Evolutionary conservation across 495 filamentous ascomycete genomes (phyloP), one percentile per base, ranked within the genome.

Genomic region (Penicillium ochrochloron): DNA sequence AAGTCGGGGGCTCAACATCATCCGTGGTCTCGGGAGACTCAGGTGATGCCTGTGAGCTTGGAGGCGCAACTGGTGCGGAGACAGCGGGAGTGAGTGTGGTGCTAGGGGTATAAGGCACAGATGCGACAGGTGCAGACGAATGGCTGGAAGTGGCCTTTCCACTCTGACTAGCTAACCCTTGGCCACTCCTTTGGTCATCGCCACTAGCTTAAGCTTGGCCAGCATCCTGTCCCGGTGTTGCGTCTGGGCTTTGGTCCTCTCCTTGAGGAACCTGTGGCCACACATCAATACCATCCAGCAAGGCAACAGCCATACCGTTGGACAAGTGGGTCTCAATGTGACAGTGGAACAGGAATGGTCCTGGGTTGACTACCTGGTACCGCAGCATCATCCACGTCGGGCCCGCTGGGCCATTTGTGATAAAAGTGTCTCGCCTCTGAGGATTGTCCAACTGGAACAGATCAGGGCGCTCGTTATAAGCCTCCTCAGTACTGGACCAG

Each of bases 331-430:
- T 79, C 61, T 81, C 72, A 51, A 85, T 82, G 65, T 86, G 83
- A 64, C 84, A 85, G 64, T 86, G 82, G 31, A 86, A 58, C 17
- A 85, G 65, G 58, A 78, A 86, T 2, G 80, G 76, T 0, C 84
- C 84, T 5, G 84, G 83, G 53, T 83, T 82, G 0, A 75, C 70
- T 14, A 82, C 81, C 33, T 84, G 80, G 59, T 85, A 87, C 34
- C 83, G 67, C 33, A 85, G 64, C 60, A 82, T 82, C 84, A 44
- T 76, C 72, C 33, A 75, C 1, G 74, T 71, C 6, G 75, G 71
- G 8, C 66, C 73, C 1, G 55, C 64, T 0, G 71, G 70, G 9
- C 70, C 70, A 17, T 56, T 46, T 3, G 80, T 83, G 8, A 74
- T 67, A 62, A 80, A 80, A 1, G 70, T 76, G 56, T 86, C 84